Conservation (phyloP, 75 land plant species). For the Selaginella tamariscina region DNA sequence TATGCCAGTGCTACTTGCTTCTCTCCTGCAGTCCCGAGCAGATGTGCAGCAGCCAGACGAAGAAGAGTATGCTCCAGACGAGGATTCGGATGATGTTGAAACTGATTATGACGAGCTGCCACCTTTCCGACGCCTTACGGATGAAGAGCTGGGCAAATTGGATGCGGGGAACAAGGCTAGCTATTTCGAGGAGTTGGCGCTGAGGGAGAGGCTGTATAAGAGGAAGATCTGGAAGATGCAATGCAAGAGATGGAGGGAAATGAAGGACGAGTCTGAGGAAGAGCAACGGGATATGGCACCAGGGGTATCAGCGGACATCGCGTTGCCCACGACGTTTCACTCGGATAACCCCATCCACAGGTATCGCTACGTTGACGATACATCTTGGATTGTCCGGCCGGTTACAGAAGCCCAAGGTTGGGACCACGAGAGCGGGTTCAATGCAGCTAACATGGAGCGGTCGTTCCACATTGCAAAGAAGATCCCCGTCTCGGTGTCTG, state of each 20-base stretch:
- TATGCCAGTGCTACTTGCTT: not conserved
- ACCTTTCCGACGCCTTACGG: not conserved
- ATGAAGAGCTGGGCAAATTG: not conserved
- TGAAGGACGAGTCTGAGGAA: not conserved
- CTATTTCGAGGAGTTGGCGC: not conserved
- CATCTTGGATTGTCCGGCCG: not conserved
- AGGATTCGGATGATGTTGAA: not conserved
- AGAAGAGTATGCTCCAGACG: not conserved
- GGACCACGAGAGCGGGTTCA: conserved; percentile 3
- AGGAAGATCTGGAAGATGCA: not conserved
- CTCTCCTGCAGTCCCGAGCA: not conserved
- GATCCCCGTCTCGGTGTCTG: not conserved
- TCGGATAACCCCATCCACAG: not conserved
- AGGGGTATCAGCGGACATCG: not conserved
- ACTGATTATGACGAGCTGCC: not conserved
- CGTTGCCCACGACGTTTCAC: not conserved
- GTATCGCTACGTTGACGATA: not conserved
- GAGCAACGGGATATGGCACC: not conserved
- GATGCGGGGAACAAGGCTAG: not conserved
- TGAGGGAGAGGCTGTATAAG: not conserved
- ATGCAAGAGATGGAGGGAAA: not conserved
- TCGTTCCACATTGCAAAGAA: conserved; percentile 5
- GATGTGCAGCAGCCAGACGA: not conserved
- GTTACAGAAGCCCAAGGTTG: not conserved
- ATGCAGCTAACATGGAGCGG: not conserved